Conservation (phyloP, 108 stramenopile species). For the Stephanodiscus minutulus region DNA sequence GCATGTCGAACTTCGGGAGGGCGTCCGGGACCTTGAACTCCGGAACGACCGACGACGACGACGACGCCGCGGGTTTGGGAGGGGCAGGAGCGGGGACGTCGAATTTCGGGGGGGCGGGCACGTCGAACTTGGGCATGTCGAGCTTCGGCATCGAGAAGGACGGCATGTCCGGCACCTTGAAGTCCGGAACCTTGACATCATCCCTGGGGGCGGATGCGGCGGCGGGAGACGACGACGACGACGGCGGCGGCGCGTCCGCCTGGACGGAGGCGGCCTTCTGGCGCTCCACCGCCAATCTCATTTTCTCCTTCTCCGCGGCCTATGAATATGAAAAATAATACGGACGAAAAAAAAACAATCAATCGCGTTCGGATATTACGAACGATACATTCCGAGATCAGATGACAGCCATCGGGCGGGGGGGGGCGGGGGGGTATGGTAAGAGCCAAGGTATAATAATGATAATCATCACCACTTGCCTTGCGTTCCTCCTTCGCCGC, state of each 20-base stretch:
- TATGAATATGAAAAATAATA: too few relatives aligned
- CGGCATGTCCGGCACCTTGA: slow-evolving; percentile 49
- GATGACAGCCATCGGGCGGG: too few relatives aligned
- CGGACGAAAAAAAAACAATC: too few relatives aligned
- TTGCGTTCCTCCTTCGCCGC: slow-evolving; percentile 34
- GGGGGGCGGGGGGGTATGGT: too few relatives aligned
- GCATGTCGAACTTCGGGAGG: slow-evolving; percentile 27
- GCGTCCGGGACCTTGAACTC: neutral
- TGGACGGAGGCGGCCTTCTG: slow-evolving; percentile 40
- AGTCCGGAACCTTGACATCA: slow-evolving; percentile 37
- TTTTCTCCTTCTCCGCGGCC: slow-evolving; percentile 53
- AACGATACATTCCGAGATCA: too few relatives aligned
- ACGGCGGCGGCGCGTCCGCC: slow-evolving; percentile 34
- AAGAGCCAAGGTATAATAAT: too few relatives aligned
- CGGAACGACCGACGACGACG: neutral
- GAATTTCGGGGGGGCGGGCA: slow-evolving; percentile 23
- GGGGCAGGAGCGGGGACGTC: slow-evolving; percentile 10
- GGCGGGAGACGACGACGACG: slow-evolving; percentile 14
- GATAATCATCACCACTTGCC: slow-evolving; percentile 12
- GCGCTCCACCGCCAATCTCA: slow-evolving; percentile 38
- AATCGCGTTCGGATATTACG: too few relatives aligned
- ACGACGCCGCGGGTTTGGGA: neutral
- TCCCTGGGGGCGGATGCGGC: slow-evolving; percentile 1
- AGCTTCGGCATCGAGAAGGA: slow-evolving; percentile 53
- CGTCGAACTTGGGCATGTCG: slow-evolving; percentile 47